These are phyloP conservation scores for Leishmania amazonensis DNA, from an alignment of 208 protist genomes.

Conservation along the genomic window DNA sequence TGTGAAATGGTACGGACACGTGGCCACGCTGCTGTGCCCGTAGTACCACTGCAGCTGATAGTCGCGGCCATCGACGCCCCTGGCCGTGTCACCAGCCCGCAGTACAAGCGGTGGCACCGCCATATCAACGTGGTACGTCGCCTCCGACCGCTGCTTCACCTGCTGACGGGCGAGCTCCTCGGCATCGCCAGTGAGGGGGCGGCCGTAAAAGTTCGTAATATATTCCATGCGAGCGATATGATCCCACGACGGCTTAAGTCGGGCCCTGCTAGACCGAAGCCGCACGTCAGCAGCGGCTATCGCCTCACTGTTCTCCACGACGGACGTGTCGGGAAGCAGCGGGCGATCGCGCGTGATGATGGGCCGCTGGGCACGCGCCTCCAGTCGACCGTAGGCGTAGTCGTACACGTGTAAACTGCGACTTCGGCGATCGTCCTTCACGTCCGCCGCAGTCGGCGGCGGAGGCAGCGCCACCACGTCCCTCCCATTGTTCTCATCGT, in stretches of 20 bases:
- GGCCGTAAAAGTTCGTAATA: constrained; percentile 11
- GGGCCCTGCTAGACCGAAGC: constrained; percentile 18
- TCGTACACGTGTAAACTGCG: constrained; percentile 35
- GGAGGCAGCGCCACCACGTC: neutral
- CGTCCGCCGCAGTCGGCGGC: constrained; percentile 17
- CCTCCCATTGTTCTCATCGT: neutral
- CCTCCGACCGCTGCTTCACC: constrained; percentile 6
- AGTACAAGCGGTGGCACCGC: constrained; percentile 22
- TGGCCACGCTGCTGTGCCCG: constrained; percentile 47
- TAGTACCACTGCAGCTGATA: constrained; percentile 61
- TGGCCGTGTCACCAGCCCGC: constrained; percentile 36
- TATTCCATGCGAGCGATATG: constrained; percentile 6
- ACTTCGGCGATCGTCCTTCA: constrained; percentile 14
- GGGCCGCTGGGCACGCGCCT: constrained; percentile 11
- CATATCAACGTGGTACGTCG: constrained; percentile 8
- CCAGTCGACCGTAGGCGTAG: constrained; percentile 33
- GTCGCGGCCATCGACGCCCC: constrained; percentile 23
- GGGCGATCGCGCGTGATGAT: constrained; percentile 16
- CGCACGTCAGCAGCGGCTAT: constrained; percentile 15
- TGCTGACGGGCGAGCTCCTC: constrained; percentile 1
- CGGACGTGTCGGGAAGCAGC: constrained; percentile 13
- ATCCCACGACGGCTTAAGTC: constrained; percentile 9
- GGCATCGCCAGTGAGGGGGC: neutral
- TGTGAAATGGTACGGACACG: constrained; percentile 66
- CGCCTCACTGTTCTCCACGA: constrained; percentile 25